Percentiles rank a stretch among this genome's conserved stretches.
Evolutionary conservation across 805 yeast species (phyloP).

Genomic region (Priceomyces haplophilus): DNA sequence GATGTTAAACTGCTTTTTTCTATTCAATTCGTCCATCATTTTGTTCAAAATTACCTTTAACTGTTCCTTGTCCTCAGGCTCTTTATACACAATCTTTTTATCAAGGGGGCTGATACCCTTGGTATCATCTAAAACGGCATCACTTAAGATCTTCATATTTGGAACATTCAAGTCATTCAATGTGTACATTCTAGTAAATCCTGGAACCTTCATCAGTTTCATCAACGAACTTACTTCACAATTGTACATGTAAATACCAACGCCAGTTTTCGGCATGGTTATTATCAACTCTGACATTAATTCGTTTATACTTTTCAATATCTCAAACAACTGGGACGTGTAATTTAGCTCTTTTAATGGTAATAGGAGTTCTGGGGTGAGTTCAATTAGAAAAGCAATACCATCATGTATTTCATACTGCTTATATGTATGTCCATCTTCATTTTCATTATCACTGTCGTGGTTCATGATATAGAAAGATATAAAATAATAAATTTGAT

Average conservation of each 20-base stretch:
- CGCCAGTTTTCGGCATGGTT: conserved; percentile 62
- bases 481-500: too few relatives aligned
- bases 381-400: conserved; percentile 58
- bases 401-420: conserved; percentile 59
- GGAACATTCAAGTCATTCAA: conserved; percentile 53
- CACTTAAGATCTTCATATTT: conserved; percentile 56
- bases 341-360: conserved; percentile 36
- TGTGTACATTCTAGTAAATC: conserved; percentile 50
- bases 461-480: not conserved
- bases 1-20: conserved; percentile 46
- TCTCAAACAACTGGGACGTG: conserved; percentile 46
- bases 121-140: conserved; percentile 44
- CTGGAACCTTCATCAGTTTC: conserved; percentile 28
- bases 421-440: conserved; percentile 20
- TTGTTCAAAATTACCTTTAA: conserved; percentile 44
- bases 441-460: conserved; percentile 6
- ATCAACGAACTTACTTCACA: conserved; percentile 33
- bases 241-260: conserved; percentile 69
- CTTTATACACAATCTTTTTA: conserved; percentile 1
- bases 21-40: conserved; percentile 54
- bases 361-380: conserved; percentile 45
- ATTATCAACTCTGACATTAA: conserved; percentile 65
- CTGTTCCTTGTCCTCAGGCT: conserved; percentile 10
- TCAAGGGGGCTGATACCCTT: conserved; percentile 7
- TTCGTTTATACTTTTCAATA: conserved; percentile 56